Evolutionary conservation across 1,284 basidiomycete species (phyloP).

Genomic region (Apiotrichum akiyoshidainum): DNA sequence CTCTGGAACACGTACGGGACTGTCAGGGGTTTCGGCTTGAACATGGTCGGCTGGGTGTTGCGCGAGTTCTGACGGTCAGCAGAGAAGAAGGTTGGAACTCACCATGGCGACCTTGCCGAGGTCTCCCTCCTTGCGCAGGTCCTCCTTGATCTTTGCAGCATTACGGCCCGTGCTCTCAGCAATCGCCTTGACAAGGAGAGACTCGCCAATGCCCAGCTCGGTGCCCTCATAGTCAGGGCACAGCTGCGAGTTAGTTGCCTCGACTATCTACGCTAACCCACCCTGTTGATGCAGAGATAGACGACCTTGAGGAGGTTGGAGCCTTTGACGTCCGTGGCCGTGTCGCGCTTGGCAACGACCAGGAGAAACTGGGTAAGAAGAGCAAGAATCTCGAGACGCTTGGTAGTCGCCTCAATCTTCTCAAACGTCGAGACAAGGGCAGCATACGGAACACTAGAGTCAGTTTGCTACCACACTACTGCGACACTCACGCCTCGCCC

Average conservation of each 20-base stretch:
- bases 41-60: constrained; percentile 89
- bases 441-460: constrained; percentile 80
- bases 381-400: constrained; percentile 88
- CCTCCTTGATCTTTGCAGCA: constrained; percentile 76
- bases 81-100: constrained; percentile 21
- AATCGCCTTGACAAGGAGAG: constrained; percentile 90
- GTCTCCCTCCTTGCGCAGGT: constrained; percentile 91
- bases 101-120: constrained; percentile 93
- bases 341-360: constrained; percentile 71
- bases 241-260: constrained; percentile 56
- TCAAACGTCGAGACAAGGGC: constrained; percentile 85
- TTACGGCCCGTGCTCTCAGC: constrained; percentile 89
- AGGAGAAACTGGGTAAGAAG: constrained; percentile 83
- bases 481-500: constrained; percentile 68
- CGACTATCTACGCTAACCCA: constrained; percentile 49
- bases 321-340: constrained; percentile 36
- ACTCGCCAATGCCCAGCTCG: constrained; percentile 96
- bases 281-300: constrained; percentile 95
- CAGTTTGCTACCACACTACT: constrained; percentile 3
- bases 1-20: constrained; percentile 82
- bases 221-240: constrained; percentile 94
- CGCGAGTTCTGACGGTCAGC: constrained; percentile 70
- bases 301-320: constrained; percentile 81
- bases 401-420: constrained; percentile 91
- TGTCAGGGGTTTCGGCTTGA: constrained; percentile 88